phyloP scores from a whole-genome alignment of 2,329 filamentous ascomycete species.

The Ceratocystis eucalypticola region DNA sequence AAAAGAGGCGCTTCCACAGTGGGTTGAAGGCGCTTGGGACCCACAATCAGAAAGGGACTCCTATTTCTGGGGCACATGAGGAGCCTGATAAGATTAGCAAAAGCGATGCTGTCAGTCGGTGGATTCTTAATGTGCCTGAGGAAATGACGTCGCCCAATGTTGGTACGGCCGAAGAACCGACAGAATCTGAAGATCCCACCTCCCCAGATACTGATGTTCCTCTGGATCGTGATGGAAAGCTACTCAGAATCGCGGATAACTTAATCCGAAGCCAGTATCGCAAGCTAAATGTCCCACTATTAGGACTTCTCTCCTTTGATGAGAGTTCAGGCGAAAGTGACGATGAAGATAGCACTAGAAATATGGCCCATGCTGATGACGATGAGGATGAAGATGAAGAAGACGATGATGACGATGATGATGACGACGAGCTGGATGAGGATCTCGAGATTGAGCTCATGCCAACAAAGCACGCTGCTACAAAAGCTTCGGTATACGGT shows the following conservation, averaged over 20 bases:
- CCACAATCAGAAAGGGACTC: background rate
- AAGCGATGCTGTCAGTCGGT: constrained; percentile 31
- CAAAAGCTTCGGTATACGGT: background rate
- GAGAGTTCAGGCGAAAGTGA: constrained; percentile 33
- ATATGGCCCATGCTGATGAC: constrained; percentile 23
- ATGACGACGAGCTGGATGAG: constrained; percentile 22
- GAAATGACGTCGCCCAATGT: constrained; percentile 26
- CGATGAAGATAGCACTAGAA: constrained; percentile 20
- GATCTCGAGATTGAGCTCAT: constrained; percentile 15
- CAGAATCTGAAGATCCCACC: constrained; percentile 30
- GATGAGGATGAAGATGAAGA: constrained; percentile 22
- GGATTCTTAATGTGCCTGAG: constrained; percentile 32
- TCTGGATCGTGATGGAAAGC: constrained; percentile 32
- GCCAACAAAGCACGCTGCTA: background rate
- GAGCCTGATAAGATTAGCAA: constrained; percentile 27
- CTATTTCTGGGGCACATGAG: background rate
- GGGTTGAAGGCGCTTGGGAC: constrained; percentile 27
- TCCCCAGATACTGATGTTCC: constrained; percentile 30
- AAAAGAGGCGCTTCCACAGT: constrained; percentile 31
- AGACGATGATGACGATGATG: constrained; percentile 23
- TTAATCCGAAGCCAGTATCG: constrained; percentile 36
- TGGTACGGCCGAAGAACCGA: constrained; percentile 22
- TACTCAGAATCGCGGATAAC: constrained; percentile 34
- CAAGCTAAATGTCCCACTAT: constrained; percentile 33
- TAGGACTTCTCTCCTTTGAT: constrained; percentile 34